Conservation (phyloP, 352 stramenopile genomes). For the Pythium pectinolyticum region DNA sequence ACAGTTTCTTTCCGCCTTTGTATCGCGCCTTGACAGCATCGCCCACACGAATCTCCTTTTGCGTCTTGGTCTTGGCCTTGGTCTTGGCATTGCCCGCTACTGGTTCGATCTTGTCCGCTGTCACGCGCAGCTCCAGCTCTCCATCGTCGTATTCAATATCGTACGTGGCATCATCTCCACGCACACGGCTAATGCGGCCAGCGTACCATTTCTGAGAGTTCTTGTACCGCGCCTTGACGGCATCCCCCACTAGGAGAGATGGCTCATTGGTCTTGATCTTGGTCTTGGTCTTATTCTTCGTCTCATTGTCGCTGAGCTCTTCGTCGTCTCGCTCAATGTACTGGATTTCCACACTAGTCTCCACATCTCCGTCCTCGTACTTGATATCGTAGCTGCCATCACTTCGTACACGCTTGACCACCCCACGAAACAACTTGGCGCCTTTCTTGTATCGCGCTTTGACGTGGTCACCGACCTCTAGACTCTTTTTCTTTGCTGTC, state of each 20-base stretch:
- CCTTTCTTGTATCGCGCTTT: conserved; percentile 48
- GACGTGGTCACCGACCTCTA: conserved; percentile 29
- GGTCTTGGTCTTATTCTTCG: not conserved
- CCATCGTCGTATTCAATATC: conserved; percentile 74
- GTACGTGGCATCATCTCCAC: conserved; percentile 61
- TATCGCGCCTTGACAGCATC: conserved; percentile 58
- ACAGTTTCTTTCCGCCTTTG: conserved; percentile 72
- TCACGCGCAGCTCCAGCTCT: conserved; percentile 42
- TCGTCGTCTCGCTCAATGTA: conserved; percentile 34
- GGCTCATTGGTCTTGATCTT: too few relatives aligned
- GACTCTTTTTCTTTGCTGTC: too few relatives aligned
- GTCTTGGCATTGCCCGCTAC: conserved; percentile 8
- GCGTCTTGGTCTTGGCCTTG: not conserved
- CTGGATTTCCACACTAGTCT: conserved; percentile 22
- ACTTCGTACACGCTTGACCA: conserved; percentile 36
- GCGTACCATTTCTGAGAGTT: conserved; percentile 44
- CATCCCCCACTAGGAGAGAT: conserved; percentile 26
- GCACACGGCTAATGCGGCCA: conserved; percentile 47
- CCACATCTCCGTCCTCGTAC: conserved; percentile 37
- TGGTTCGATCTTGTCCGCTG: not conserved
- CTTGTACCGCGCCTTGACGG: conserved; percentile 50
- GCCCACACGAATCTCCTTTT: conserved; percentile 20
- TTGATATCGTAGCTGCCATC: conserved; percentile 51
- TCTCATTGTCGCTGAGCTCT: conserved; percentile 9
- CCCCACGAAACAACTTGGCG: conserved; percentile 33